Conservation (phyloP, 2,329 filamentous ascomycete genomes). For the Epicoccum sorghinum region DNA sequence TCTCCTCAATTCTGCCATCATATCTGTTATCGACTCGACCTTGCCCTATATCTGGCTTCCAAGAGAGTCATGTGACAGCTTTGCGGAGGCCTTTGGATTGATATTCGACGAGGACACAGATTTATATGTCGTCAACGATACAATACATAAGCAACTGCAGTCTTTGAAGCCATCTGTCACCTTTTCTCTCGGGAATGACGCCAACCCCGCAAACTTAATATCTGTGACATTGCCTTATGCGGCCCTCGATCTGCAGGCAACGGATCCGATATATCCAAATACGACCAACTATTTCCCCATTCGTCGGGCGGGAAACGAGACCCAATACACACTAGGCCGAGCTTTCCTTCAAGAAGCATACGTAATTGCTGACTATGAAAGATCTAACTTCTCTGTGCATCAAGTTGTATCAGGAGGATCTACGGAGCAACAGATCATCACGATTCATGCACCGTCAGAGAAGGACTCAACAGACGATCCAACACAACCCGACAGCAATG, state of each 20-base stretch:
- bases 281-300: slow-evolving; percentile 70
- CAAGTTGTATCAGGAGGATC: neutral
- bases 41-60: slow-evolving; percentile 48
- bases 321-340: slow-evolving; percentile 66
- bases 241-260: slow-evolving; percentile 52
- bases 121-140: slow-evolving; percentile 42
- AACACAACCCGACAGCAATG: neutral
- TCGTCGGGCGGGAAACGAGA: slow-evolving; percentile 59
- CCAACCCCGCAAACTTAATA: neutral
- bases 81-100: slow-evolving; percentile 44
- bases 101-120: slow-evolving; percentile 39
- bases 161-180: slow-evolving; percentile 35
- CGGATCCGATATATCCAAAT: slow-evolving; percentile 62
- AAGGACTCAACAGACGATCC: neutral
- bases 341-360: slow-evolving; percentile 70
- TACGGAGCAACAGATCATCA: neutral
- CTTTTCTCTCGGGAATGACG: slow-evolving; percentile 19
- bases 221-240: slow-evolving; percentile 51
- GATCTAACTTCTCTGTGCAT: slow-evolving; percentile 42
- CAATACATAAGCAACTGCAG: slow-evolving; percentile 28
- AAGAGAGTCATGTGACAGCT: slow-evolving; percentile 38
- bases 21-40: slow-evolving; percentile 34
- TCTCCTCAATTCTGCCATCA: neutral
- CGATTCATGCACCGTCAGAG: neutral
- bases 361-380: slow-evolving; percentile 52